These are phyloP conservation scores for Ophiocordyceps camponoti-floridani DNA, from an alignment of 2,329 filamentous ascomycete species.

Conservation along the genomic window DNA sequence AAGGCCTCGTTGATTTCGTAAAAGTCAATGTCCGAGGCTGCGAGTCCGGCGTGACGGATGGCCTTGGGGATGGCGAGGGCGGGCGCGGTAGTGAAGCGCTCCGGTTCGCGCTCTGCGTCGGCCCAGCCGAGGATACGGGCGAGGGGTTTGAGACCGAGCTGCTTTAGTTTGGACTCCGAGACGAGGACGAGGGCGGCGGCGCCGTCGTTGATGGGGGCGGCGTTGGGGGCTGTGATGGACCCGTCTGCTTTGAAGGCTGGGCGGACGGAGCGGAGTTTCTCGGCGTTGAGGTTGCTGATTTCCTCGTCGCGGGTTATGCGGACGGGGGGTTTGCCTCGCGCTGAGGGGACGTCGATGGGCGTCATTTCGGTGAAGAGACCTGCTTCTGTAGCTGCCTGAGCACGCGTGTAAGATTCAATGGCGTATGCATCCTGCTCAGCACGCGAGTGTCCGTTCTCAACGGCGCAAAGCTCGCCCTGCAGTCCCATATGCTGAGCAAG, in stretches of 20 bases:
- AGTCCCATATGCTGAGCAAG: constrained; percentile 96
- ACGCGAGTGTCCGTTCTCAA: constrained; percentile 64
- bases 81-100: constrained; percentile 90
- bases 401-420: constrained; percentile 87
- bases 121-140: constrained; percentile 97
- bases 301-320: constrained; percentile 79
- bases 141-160: constrained; percentile 77
- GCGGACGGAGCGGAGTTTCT: constrained; percentile 72
- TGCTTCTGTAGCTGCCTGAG: constrained; percentile 65
- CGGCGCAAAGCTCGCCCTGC: constrained; percentile 76
- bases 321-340: constrained; percentile 74
- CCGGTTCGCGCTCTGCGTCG: constrained; percentile 78
- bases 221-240: constrained; percentile 90
- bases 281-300: constrained; percentile 79
- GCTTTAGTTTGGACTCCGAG: constrained; percentile 84
- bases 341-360: constrained; percentile 72
- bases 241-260: constrained; percentile 69
- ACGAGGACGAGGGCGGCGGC: constrained; percentile 84
- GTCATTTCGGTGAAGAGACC: constrained; percentile 82
- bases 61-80: constrained; percentile 93
- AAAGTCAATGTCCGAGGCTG: constrained; percentile 62
- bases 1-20: constrained; percentile 99
- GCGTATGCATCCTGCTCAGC: constrained; percentile 91
- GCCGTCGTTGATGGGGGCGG: constrained; percentile 89
- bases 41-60: constrained; percentile 79